Percentiles rank a stretch among this genome's conserved stretches.
Conservation (phyloP, 208 protist species). For the Acanthamoeba sp. region DNA sequence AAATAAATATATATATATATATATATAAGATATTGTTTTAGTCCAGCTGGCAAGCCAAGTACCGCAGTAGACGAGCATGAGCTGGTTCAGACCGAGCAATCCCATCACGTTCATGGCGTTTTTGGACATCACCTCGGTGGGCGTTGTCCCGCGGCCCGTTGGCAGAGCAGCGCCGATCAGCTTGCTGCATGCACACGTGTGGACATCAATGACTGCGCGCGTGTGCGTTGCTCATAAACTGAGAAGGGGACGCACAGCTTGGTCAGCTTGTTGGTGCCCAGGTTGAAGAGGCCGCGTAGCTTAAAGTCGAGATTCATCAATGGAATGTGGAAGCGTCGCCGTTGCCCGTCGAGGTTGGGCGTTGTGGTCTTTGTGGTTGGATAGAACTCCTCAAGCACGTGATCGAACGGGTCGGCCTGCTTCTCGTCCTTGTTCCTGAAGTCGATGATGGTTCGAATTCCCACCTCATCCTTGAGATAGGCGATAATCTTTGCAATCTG, state of each 20-base stretch:
- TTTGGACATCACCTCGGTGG: slow-evolving; percentile 5
- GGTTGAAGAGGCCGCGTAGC: slow-evolving; percentile 31
- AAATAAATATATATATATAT: too few species aligned
- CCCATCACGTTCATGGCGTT: slow-evolving; percentile 71
- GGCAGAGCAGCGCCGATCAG: not conserved
- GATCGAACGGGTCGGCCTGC: slow-evolving; percentile 67
- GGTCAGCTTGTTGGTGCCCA: slow-evolving; percentile 51
- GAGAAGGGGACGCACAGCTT: slow-evolving; percentile 19
- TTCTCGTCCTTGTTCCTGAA: slow-evolving; percentile 66
- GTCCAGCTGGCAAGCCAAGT: not conserved
- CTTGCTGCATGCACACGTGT: not conserved
- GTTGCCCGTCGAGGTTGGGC: not conserved
- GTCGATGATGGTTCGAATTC: slow-evolving; percentile 69
- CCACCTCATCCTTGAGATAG: slow-evolving; percentile 51
- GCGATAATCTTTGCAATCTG: slow-evolving; percentile 32
- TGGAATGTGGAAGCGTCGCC: slow-evolving; percentile 34
- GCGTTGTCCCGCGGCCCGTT: not conserved
- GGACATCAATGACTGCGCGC: too few species aligned
- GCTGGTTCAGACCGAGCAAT: slow-evolving; percentile 62
- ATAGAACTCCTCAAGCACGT: slow-evolving; percentile 49
- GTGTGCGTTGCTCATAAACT: not conserved
- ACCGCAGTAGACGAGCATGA: slow-evolving; percentile 67
- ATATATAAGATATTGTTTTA: not conserved
- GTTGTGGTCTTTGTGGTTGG: not conserved
- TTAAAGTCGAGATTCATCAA: slow-evolving; percentile 71